phyloP scores from a whole-genome alignment of 495 filamentous ascomycete genomes.

The Penicillium steckii region DNA sequence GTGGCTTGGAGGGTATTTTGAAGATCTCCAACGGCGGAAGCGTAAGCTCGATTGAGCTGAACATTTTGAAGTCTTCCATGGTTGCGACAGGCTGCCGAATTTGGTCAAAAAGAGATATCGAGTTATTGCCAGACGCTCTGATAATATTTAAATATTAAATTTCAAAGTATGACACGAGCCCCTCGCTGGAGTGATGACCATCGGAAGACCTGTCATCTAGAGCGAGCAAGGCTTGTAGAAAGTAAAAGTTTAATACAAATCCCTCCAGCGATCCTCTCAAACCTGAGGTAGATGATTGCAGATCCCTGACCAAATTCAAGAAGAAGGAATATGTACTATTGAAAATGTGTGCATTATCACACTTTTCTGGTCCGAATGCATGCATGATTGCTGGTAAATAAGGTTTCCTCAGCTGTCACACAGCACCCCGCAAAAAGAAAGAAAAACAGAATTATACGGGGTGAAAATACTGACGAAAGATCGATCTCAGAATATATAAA shows the following conservation, averaged over 20 bases:
- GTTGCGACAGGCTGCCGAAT: background rate
- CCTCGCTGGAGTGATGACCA: background rate
- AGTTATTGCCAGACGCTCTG: too few relatives aligned
- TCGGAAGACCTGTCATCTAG: background rate
- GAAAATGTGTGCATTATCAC: background rate
- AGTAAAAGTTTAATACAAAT: background rate
- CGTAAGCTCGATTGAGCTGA: background rate
- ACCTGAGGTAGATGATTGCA: background rate
- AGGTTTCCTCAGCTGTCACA: background rate
- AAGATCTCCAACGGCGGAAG: constrained; percentile 5
- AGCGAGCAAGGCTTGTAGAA: background rate
- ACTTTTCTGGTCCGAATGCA: background rate
- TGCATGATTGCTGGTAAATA: background rate
- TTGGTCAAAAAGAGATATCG: too few relatives aligned
- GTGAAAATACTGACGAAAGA: background rate
- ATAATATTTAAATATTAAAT: too few relatives aligned
- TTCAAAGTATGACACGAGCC: too few relatives aligned
- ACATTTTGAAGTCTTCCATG: background rate
- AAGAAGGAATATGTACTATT: background rate
- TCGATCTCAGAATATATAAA: too few relatives aligned
- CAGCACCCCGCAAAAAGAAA: background rate
- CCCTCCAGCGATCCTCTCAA: background rate
- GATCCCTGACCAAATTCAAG: background rate
- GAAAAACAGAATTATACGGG: background rate
- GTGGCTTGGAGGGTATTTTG: constrained; percentile 3